Conservation (phyloP, 2,329 filamentous ascomycete genomes). For the Boeremia exigua region DNA sequence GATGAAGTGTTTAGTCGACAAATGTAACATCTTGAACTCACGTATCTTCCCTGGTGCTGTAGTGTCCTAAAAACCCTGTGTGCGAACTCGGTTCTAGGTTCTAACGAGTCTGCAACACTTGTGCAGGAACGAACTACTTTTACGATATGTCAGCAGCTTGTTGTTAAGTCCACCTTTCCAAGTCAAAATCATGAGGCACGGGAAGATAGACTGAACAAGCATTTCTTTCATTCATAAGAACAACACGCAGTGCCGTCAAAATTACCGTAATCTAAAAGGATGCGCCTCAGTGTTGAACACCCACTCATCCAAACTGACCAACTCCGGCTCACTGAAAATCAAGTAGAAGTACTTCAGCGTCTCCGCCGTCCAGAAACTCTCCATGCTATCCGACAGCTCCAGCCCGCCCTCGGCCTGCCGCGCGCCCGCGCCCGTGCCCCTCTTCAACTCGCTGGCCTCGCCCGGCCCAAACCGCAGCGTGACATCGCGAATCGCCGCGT, state of each 20-base stretch:
- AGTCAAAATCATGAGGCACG: no score
- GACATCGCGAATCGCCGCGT: conserved; percentile 66
- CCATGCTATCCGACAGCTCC: conserved; percentile 64
- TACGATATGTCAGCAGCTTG: no score
- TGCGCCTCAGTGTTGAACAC: conserved; percentile 59
- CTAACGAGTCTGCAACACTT: no score
- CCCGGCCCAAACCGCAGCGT: conserved; percentile 25
- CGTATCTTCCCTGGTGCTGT: no score
- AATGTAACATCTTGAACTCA: neutral
- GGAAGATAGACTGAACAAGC: no score
- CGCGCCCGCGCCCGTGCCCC: conserved; percentile 4
- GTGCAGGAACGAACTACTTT: no score
- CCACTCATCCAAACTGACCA: conserved; percentile 67
- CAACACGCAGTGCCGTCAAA: neutral
- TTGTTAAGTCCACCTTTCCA: no score
- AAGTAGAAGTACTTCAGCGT: conserved; percentile 71
- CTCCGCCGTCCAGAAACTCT: conserved; percentile 74
- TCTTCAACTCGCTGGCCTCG: conserved; percentile 2
- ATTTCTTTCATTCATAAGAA: no score
- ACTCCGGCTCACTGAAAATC: conserved; percentile 62
- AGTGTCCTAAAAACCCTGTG: neutral
- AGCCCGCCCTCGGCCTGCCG: conserved; percentile 39
- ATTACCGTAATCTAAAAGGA: conserved; percentile 32
- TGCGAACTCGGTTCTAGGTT: no score
- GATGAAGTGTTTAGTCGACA: no score